Base-by-base conservation (phyloP, 768 basidiomycete species). In the Tylopilus balloui region DNA sequence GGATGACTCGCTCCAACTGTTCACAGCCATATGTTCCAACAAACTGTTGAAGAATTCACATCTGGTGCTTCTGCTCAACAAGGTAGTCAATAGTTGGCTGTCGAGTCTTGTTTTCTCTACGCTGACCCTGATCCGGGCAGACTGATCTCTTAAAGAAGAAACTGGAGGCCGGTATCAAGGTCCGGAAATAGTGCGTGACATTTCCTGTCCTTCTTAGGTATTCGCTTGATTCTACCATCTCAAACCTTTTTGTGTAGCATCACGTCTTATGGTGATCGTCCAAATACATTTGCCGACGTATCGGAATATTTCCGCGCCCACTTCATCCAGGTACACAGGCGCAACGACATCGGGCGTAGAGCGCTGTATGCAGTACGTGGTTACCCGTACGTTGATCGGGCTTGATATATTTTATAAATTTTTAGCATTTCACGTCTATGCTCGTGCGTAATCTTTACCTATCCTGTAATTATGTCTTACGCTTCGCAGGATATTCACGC, bases 261-360 rank as follows among this genome's bases (percentile, higher is more conserved):
- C 65, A 86, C 85, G 27, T 88, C 86, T 44, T 89, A 83, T 56
- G 84, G 83, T 6, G 77, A 85, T 45, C 77, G 88, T 20, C 74
- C 83, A 27, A 89, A 91, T 55, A 78, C 77, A 44, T 88, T 73
- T 63, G 79, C 84, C 56, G 77, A 77, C 17, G 88, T 84, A 14
- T 77, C 87, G 31, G 78, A 81, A 42, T 91, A 92, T 58, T 91
- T 92, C 72, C 79, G 80, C n/a, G 78, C 84, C n/a, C 89, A 91
- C 64, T 92, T 92, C 60, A 69, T 82, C 23, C 85, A 87, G 53
- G 81, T 82, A 11, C 86, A 91, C 63, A 76, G 78, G 58, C 76
- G 78, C 54, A 82, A 83, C 52, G 85, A 87, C 59, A 67, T 70
- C 25, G 73, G 75, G 15, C 73, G 74, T 48, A 76, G 87, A 37